Base-by-base conservation (phyloP, 208 protist genomes). In the Leishmania gerbilli region DNA sequence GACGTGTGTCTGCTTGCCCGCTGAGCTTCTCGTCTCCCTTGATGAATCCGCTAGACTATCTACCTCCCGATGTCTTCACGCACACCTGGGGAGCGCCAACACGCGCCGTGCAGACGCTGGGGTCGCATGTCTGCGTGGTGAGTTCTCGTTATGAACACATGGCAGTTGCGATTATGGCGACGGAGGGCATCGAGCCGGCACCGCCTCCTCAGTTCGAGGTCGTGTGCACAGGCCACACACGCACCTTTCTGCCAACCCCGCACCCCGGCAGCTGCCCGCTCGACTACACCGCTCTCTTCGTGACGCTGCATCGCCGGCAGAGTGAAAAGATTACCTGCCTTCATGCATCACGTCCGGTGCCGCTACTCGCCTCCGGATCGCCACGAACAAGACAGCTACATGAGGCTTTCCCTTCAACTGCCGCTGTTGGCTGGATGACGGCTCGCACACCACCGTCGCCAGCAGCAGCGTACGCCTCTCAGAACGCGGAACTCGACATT, bases 201-300 rank as follows among this genome's bases (percentile, higher is more conserved):
- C 27, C n/a, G 34, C 64, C 62, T 1, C 76, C 42, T 72, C 76
- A 58, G 72, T 76, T 51, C 71, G 47, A 71, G 15, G 34, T 53
- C n/a, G 37, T 84, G n/a, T 80, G 81, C 69, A 71, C 56, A 6
- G 77, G 82, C 3, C 62, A 76, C 62, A 64, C 55, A 9, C 82
- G 77, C 45, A 81, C 71, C 9, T 74, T 79, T 56, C 77, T 85
- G 8, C 77, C 82, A 9, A 78, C 72, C 42, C 82, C 82, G 47
- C 82, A 81, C 77, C 3, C 77, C 31, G 82, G 62, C 77, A 85
- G 82, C 82, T 81, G 77, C 71, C 82, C 82, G 2, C 82, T 85
- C 60, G 82, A 85, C 77, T 85, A 85, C 62, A 79, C 82, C 19
- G 2, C 76, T 31, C 82, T 85, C 77, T 85, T 81, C 71, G 56